Base-by-base conservation (phyloP, 768 basidiomycete genomes). In the Rhodotorula graminis region DNA sequence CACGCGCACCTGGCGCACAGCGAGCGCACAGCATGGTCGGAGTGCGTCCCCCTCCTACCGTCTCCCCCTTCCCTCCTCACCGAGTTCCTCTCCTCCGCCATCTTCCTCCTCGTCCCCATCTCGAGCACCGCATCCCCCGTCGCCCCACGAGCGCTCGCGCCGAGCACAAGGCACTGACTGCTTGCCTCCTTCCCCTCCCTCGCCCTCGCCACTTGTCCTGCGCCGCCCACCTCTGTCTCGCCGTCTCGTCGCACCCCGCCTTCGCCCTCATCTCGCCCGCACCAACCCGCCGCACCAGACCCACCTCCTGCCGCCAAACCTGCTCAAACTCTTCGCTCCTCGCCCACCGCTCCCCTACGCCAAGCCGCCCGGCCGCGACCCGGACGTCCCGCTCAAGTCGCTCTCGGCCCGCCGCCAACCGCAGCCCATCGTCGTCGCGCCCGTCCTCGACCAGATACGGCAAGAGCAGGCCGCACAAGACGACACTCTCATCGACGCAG, bases 291-390 rank as follows among this genome's bases (percentile, higher is more conserved):
- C 9, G 37, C 37, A 37, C 37, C 61, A 71, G 67, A 72, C 92
- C 8, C 91, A 94, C 82, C 85, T 94, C 33, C 86, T 99, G 33
- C 95, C 95, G 8, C 93, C 93, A 7, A 96, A 97, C 82, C 87
- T 99, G 64, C 88, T 98, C 81, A 93, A 95, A 81, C 89, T 98
- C 76, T 99, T 98, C 81, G 89, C 92, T 0, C 93, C 96, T 9
- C 88, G 96, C 14, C 92, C 95, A 2, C 90, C 89, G 6, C 86
- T 97, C 8, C 90, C 90, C 1, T 98, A 93, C 80, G 79, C 88
- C 44, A 88, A 92, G 16, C 93, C 95, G 0, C 84, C 92, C 47
- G 92, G 90, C 80, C 88, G 83, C 77, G 92, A 96, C 80, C 88
- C 91, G 50, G 87, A 91, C 82, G 58, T 72, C 29, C 77, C 75